Conservation (phyloP, 768 basidiomycete genomes). For the Tulasnella sp. region DNA sequence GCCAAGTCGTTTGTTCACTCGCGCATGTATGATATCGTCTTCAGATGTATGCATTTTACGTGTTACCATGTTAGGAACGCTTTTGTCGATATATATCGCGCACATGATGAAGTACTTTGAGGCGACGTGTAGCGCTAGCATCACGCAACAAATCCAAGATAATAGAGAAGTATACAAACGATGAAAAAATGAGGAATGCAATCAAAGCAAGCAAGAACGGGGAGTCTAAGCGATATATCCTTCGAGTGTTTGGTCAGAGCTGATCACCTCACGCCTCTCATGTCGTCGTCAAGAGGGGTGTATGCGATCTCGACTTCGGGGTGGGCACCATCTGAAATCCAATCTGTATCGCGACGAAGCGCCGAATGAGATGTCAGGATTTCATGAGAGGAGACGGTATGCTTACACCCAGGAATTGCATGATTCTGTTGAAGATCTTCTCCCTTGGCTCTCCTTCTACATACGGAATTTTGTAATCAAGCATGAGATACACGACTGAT, state of each 20-base stretch:
- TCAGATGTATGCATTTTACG: background rate
- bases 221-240: too few relatives aligned
- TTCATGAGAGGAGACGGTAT: background rate
- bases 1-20: background rate
- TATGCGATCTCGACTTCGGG: background rate
- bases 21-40: background rate
- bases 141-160: background rate
- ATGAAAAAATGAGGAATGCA: background rate
- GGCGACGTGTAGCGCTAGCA: too few relatives aligned
- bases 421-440: background rate
- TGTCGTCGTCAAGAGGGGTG: background rate
- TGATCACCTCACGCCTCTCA: too few relatives aligned
- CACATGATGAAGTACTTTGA: too few relatives aligned
- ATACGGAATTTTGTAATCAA: background rate
- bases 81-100: too few relatives aligned
- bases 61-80: background rate
- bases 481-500: background rate
- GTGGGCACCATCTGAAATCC: slow-evolving; percentile 4
- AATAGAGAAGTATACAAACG: background rate
- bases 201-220: background rate
- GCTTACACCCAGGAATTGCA: background rate
- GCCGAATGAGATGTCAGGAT: background rate
- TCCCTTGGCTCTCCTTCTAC: background rate
- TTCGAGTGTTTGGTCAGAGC: too few relatives aligned
- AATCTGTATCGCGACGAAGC: background rate